Conservation (phyloP, 2,329 filamentous ascomycete genomes). For the Trichophyton mentagrophytes region DNA sequence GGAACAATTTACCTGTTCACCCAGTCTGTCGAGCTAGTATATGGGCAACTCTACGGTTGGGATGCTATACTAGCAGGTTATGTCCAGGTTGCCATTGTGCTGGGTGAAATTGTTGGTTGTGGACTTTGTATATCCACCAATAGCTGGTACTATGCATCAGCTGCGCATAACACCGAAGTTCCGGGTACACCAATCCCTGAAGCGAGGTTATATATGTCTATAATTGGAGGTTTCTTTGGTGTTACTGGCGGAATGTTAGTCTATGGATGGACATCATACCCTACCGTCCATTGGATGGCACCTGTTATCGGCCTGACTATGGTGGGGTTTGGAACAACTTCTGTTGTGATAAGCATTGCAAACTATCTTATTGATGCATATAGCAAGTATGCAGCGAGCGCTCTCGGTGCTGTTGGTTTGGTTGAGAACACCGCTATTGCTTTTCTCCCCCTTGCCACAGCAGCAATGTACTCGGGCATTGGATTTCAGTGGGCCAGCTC, state of each 20-base stretch:
- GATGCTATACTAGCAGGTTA: background rate
- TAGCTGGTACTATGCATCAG: slow-evolving; percentile 67
- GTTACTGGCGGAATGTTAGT: slow-evolving; percentile 75
- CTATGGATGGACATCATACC: slow-evolving; percentile 75
- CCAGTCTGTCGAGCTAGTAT: background rate
- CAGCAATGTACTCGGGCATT: slow-evolving; percentile 13
- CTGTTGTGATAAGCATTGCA: background rate
- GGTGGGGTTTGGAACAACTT: slow-evolving; percentile 44
- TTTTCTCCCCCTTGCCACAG: slow-evolving; percentile 16
- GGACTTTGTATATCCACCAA: slow-evolving; percentile 46
- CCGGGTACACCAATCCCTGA: slow-evolving; percentile 67
- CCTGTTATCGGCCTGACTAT: slow-evolving; percentile 51
- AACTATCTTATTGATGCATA: slow-evolving; percentile 49
- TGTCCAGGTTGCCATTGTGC: slow-evolving; percentile 16
- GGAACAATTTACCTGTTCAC: background rate
- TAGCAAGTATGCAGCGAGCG: slow-evolving; percentile 40
- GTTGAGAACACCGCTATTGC: slow-evolving; percentile 3
- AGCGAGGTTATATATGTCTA: slow-evolving; percentile 79
- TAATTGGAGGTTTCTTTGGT: slow-evolving; percentile 53
- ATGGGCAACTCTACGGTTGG: background rate
- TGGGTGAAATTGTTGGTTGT: slow-evolving; percentile 51
- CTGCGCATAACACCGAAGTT: slow-evolving; percentile 74
- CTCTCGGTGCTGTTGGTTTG: slow-evolving; percentile 35
- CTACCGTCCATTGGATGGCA: slow-evolving; percentile 59
- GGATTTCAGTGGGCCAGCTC: slow-evolving; percentile 18